Evolutionary conservation across 2,329 filamentous ascomycete species (phyloP), one percentile per base, ranked within the genome.

Genomic region (Ophiostoma triangulosporum): DNA sequence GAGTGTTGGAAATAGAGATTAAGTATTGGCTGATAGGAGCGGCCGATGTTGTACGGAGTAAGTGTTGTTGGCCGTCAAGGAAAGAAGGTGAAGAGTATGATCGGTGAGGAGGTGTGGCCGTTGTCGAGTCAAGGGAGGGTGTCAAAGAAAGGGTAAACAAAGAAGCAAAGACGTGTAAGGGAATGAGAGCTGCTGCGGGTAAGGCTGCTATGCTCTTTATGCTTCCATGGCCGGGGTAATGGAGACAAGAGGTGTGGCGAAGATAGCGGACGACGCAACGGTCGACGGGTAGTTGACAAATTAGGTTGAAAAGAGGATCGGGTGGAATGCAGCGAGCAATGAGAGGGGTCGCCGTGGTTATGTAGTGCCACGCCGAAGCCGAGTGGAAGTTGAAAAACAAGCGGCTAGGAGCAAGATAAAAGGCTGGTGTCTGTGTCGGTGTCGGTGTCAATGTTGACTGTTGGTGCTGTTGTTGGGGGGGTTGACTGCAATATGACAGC

Each of bases 121-220:
- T 38, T 17, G 20, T 17, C 17, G 35, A 38, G 6, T 35, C 14
- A 35, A 35, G 32, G n/a, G 15, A 17, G 35, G 20, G 12, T 14
- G 33, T 20, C 4, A 24, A 43, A 5, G 17, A 20, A 43, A 43
- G 38, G 3, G 6, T n/a, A 33, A 27, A 27, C 22, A 20, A n/a
- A 35, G 24, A 35, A 35, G 31, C 27, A 14, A 40, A 46, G 43
- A 29, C 43, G 43, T 6, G 31, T 32, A 9, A 9, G 7, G 9
- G 11, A 46, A 43, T 8, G 6, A 50, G 22, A 45, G 15, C 38
- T 29, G 32, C 51, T 40, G 24, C 29, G 12, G 50, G 35, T 38
- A 3, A 52, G 43, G 43, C 43, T 24, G 14, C 38, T 43, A 24
- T 43, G 20, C 38, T 56, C 56, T 57, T 57, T 38, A 50, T 24